Base-by-base conservation (phyloP, 2,329 filamentous ascomycete genomes). In the Colletotrichum sidae region DNA sequence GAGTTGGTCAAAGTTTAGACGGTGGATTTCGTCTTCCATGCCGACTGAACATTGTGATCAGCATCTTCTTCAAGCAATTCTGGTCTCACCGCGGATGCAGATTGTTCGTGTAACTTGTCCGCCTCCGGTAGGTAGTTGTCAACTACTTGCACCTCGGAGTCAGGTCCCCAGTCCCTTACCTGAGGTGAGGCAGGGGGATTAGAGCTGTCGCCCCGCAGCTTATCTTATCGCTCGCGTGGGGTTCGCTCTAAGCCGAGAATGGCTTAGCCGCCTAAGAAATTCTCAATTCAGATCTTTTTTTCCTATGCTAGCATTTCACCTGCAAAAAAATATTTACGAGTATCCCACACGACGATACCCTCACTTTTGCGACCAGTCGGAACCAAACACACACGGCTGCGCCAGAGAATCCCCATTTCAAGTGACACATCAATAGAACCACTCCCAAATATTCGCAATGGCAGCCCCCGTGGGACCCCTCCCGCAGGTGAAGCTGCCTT, bases 391-490 rank as follows among this genome's bases (percentile, higher is more conserved):
- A 11, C n/a, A 13, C 38, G 12, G 10, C 46, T 9, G 25, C 33
- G 12, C 15, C 5, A 10, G 37, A 10, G 12, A 37, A 39, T n/a
- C 6, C 4, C 3, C 13, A 10, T 5, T 15, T 38, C 13, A 9
- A n/a, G 12, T 1, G 0, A 50, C 2, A 7, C 8, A 17, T 34
- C n/a, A 37, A 15, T n/a, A 13, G 45, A 4, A n/a, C 10, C 25
- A 34, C 38, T 50, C 33, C 65, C 58, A 50, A 52, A 58, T 17
- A 39, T 35, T 11, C 69, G 75, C 69, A 76, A 97, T 97, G 94
- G 94, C 94, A 72, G 92, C 94, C 74, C 90, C 93, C 81, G 92
- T 97, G 73, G 88, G 89, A 78, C 91, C 92, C 67, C 83, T 97
- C 70, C 89, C 90, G 77, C 90, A 90, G 77, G 83, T 96, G 75